Base-by-base conservation (phyloP, 208 protist genomes). In the Herpetomonas samuelpessoai region DNA sequence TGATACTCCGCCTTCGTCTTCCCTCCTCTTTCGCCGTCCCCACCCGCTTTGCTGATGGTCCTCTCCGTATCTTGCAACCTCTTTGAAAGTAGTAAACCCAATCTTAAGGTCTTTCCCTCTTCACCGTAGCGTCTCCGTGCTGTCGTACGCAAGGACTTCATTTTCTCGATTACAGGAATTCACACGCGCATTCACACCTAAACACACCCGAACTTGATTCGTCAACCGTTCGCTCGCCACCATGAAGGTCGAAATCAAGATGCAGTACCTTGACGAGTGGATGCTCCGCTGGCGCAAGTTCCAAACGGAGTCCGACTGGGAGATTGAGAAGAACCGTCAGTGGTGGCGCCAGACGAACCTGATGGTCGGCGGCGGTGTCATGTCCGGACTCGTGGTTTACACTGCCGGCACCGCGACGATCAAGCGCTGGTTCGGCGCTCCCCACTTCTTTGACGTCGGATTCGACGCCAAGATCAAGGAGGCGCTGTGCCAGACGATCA, bases 281-380 rank as follows among this genome's bases (percentile, higher is more conserved):
- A 95, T 95, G 89, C 79, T 95, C 55, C 85, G 85, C 46, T 95
- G 89, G 89, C 69, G 83, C 49, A 92, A 92, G 70, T 95, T 91
- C 65, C 89, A 95, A 71, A 93, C 89, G 21, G 81, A 92, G 57
- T 83, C 75, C n/a, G 89, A 95, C 69, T 95, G 81, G 84, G 67
- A 79, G 27, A 95, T 95, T 46, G 89, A 95, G 68, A 83, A 83
- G 59, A 80, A 83, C 60, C 81, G 82, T 50, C 89, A 95, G 79
- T 91, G 80, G 80, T 91, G 83, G 84, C 83, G 89, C 57, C 73
- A 76, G 48, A 68, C 58, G 26, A 79, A 92, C 70, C 75, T 92
- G 25, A 69, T 64, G 24, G 47, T 70, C 19, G 68, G 80, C 6
- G 83, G 21, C 14, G 74, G 54, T n/a, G 57, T 88, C 10, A 72